Evolutionary conservation across 2,329 filamentous ascomycete genomes (phyloP).

Genomic region (Lomentospora prolificans): DNA sequence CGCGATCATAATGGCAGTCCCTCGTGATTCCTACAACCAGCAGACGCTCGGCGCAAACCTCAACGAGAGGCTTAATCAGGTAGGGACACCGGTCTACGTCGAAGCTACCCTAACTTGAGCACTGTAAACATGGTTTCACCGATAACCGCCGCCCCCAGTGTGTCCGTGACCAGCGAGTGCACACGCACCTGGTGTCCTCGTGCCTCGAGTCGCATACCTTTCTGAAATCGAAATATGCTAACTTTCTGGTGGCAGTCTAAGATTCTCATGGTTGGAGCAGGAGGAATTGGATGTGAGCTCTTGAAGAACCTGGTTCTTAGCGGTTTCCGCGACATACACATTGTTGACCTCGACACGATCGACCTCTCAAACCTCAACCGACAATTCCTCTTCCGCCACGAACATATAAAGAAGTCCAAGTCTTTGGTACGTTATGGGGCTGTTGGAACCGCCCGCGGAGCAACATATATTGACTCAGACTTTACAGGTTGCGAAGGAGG

Average conservation of each 20-base stretch:
- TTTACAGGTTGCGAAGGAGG: constrained; percentile 77
- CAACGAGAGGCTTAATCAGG: constrained; percentile 59
- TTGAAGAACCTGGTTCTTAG: constrained; percentile 91
- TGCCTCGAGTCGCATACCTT: not conserved
- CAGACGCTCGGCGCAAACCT: constrained; percentile 59
- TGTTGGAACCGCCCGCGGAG: not conserved
- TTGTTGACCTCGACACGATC: constrained; percentile 96
- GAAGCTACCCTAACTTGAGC: not conserved
- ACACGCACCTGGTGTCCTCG: not conserved
- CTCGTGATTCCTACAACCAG: constrained; percentile 46
- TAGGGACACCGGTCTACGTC: constrained; percentile 26
- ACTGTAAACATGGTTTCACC: not conserved
- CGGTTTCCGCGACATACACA: constrained; percentile 85
- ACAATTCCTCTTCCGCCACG: constrained; percentile 91
- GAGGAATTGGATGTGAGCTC: constrained; percentile 94
- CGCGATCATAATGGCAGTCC: constrained; percentile 11
- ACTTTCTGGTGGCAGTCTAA: constrained; percentile 50
- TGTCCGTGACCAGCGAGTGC: too few relatives aligned
- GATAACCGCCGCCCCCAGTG: too few relatives aligned
- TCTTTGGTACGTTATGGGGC: constrained; percentile 57
- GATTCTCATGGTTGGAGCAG: constrained; percentile 89
- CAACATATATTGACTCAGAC: not conserved
- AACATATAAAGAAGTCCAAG: constrained; percentile 97
- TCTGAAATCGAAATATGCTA: constrained; percentile 9
- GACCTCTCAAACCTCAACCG: constrained; percentile 96